These are phyloP conservation scores for Calonectria leucothoes DNA, from an alignment of 2,329 filamentous ascomycete species.

Conservation along the genomic window DNA sequence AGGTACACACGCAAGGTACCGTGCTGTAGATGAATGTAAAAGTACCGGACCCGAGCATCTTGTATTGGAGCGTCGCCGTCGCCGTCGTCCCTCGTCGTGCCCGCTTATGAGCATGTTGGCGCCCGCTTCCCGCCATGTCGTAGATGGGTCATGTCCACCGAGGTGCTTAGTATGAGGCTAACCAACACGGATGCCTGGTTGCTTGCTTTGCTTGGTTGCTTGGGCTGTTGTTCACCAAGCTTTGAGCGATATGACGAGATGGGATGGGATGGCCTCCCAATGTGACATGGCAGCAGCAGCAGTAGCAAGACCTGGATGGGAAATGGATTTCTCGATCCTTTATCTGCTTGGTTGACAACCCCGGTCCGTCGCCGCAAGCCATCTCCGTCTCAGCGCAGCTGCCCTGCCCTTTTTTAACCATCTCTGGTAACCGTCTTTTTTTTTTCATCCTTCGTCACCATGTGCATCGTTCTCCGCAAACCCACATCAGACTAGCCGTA, in stretches of 20 bases:
- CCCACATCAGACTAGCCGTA: background rate
- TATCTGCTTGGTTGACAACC: background rate
- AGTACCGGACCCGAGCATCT: background rate
- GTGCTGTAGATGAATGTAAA: background rate
- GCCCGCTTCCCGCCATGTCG: background rate
- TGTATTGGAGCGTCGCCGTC: background rate
- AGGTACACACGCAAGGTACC: background rate
- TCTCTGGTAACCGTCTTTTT: slow-evolving; percentile 3
- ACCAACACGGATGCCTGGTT: background rate
- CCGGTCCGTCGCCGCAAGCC: background rate
- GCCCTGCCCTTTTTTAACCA: background rate
- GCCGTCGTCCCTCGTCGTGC: background rate
- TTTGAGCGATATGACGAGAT: background rate
- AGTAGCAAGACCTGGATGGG: background rate
- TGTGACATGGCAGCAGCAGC: background rate
- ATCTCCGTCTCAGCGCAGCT: slow-evolving; percentile 6
- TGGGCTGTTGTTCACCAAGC: background rate
- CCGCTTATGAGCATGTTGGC: background rate
- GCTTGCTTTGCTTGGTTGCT: background rate
- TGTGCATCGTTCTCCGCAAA: slow-evolving; percentile 4
- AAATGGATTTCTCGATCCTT: background rate
- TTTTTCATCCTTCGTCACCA: slow-evolving; percentile 1
- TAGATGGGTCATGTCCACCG: background rate
- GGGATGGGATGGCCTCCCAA: background rate
- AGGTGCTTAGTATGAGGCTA: background rate